Percentiles rank a stretch among this genome's conserved stretches.
Conservation (phyloP, 208 protist species). For the Trypanosoma grayi region DNA sequence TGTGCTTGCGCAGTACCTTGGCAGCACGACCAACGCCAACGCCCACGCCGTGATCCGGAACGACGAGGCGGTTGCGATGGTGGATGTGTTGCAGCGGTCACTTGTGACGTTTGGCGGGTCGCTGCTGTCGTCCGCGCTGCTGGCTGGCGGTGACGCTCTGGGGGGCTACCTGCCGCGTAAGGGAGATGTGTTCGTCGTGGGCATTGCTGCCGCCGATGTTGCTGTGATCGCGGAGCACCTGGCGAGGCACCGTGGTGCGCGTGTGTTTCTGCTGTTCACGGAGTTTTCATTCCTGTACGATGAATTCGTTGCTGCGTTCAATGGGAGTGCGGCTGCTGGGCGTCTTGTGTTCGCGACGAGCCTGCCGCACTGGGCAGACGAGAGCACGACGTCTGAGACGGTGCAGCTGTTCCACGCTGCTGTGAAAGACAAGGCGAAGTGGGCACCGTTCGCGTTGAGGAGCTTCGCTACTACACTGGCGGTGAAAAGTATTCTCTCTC, state of each 20-base stretch:
- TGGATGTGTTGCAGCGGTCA: neutral
- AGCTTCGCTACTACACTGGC: constrained; percentile 9
- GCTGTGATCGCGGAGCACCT: constrained; percentile 21
- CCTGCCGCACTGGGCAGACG: constrained; percentile 48
- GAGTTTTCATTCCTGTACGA: constrained; percentile 37
- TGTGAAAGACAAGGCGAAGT: neutral
- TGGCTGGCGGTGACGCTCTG: neutral
- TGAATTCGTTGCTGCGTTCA: constrained; percentile 27
- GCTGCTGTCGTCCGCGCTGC: neutral
- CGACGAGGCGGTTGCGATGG: neutral
- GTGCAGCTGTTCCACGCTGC: constrained; percentile 13
- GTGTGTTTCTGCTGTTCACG: constrained; percentile 31
- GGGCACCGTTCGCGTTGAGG: constrained; percentile 13
- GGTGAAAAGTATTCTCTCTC: constrained; percentile 10
- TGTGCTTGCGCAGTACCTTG: constrained; percentile 16
- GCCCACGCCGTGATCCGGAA: constrained; percentile 6
- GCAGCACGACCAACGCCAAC: neutral
- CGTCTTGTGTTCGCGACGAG: constrained; percentile 42
- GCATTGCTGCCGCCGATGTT: constrained; percentile 16
- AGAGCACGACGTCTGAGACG: neutral
- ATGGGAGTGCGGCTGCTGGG: neutral
- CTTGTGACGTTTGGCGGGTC: constrained; percentile 8
- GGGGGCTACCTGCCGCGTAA: neutral
- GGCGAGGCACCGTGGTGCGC: constrained; percentile 1
- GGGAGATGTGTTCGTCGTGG: constrained; percentile 19